A percentile compares a stretch with the other conserved stretches of the same genome.
These are phyloP conservation scores for Fonsecaea nubica DNA, from an alignment of 2,329 filamentous ascomycete genomes.

Conservation along the genomic window DNA sequence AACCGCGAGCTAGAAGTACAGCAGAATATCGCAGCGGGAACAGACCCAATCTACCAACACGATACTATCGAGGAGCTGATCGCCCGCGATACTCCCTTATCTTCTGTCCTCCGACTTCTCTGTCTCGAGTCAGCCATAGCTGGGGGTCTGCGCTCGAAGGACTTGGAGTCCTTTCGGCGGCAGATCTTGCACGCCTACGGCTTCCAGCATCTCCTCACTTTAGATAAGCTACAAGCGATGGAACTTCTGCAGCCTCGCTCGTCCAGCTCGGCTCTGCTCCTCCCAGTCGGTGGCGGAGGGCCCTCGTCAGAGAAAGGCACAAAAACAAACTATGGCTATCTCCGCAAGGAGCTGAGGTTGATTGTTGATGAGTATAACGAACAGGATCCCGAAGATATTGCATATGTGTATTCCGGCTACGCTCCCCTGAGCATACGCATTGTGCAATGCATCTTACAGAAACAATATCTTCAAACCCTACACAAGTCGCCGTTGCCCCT, in stretches of 20 bases:
- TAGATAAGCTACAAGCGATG: conserved; percentile 86
- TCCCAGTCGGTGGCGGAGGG: conserved; percentile 71
- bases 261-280: conserved; percentile 79
- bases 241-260: conserved; percentile 80
- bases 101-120: conserved; percentile 81
- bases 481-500: conserved; percentile 67
- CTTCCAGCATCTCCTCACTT: conserved; percentile 89
- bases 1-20: conserved; percentile 88
- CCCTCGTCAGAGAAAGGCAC: conserved; percentile 56
- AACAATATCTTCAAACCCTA: conserved; percentile 77
- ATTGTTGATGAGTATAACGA: conserved; percentile 98
- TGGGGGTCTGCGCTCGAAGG: conserved; percentile 84
- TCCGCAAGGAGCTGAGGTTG: conserved; percentile 83
- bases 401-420: conserved; percentile 98
- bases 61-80: conserved; percentile 95
- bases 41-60: conserved; percentile 86
- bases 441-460: conserved; percentile 91
- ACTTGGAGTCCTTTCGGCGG: conserved; percentile 87
- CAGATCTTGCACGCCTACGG: conserved; percentile 91
- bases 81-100: conserved; percentile 78
- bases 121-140: conserved; percentile 91
- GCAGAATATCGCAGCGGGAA: conserved; percentile 89
- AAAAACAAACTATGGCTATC: conserved; percentile 87
- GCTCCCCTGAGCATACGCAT: conserved; percentile 89
- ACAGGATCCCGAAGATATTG: conserved; percentile 88